Base-by-base conservation (phyloP, 129 eudicot genomes). In the Centrapalus pauciflorus region DNA sequence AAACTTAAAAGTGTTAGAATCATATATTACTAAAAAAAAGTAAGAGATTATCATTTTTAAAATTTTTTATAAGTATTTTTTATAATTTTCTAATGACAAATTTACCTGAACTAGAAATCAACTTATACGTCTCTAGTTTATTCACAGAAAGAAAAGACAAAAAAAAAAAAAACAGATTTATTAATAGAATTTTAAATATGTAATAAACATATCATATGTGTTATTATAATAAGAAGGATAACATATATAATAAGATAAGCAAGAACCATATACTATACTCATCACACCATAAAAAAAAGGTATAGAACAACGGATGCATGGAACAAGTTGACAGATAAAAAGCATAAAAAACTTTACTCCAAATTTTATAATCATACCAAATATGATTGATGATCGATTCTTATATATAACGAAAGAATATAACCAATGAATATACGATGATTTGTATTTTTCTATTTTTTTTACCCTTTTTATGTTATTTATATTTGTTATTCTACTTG, bases 261-360 rank as follows among this genome's bases (percentile, higher is more conserved):
- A 63, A 29, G 66, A 73, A 73, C 29, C 78, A 4, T 54, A 64
- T 63, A 21, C 48, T 54, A 64, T 63, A 21, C 48, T 54, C 46
- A 46, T 37, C 55, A 26, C 13, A 21, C n/a, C n/a, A n/a, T 17
- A 27, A 11, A 30, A 16, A 35, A 49, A 32, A 46, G 43, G 9
- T 21, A 17, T 20, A 28, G 30, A 64, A 51, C n/a, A 52, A n/a
- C n/a, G n/a, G 3, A 4, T 33, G 37, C 7, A 4, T 33, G 5
- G 5, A 33, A 33, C 7, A 4, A 8, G 37, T 33, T 33, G 3
- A 33, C 5, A 33, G 37, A 4, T 33, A 1, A 33, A 32, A 32
- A 33, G 37, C 7, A 4, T 33, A 4, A 8, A 33, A 33, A 33
- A 1, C 7, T n/a, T n/a, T n/a, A n/a, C n/a, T n/a, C 6, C 1